Base-by-base conservation (phyloP, 805 yeast species). In the Metschnikowia gelsemii region DNA sequence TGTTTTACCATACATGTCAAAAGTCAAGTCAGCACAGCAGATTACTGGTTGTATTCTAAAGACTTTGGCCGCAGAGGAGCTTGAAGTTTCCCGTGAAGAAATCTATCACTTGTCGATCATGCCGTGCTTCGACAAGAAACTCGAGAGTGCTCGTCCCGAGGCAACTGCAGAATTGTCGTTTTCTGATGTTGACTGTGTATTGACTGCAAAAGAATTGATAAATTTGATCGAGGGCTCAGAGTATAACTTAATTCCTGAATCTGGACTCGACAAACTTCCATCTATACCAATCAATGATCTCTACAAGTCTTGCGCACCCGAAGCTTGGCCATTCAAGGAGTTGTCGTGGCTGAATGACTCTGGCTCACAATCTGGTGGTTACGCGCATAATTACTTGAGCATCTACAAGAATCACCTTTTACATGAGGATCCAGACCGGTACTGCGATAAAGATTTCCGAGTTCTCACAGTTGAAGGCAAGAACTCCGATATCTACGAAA, bases 101-200 rank as follows among this genome's bases (percentile, higher is more conserved):
- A 64, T 89, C 0, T 93, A 87, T 57, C 97, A 91, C 60, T 64
- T 93, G 40, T 77, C 93, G 6, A 70, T 93, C 16, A 91, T 91
- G 98, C 98, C 99, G 2, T 91, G 98, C 55, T 93, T 93, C 61
- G 99, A 93, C 62, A 93, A 93, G 65, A 93, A 93, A 62, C 73
- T 90, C 30, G 99, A 93, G 66, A 93, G 96, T 20, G 89, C 96
- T 3, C 73, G 98, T 47, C 82, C 86, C 0, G 96, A 87, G 50
- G 32, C 41, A 4, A 51, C 49, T 3, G 14, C 31, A 2, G 38
- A 40, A 3, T 16, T 28, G n/a, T 5, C 32, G 2, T 31, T 50
- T 3, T 45, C 52, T 4, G 96, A 88, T 55, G 97, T 93, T 9
- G 97, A 93, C 60, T 87, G 96, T 66, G 99, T 93, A 3, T 76